These are phyloP conservation scores for Grosmannia clavigera DNA, from an alignment of 2,329 filamentous ascomycete species.

Conservation along the genomic window DNA sequence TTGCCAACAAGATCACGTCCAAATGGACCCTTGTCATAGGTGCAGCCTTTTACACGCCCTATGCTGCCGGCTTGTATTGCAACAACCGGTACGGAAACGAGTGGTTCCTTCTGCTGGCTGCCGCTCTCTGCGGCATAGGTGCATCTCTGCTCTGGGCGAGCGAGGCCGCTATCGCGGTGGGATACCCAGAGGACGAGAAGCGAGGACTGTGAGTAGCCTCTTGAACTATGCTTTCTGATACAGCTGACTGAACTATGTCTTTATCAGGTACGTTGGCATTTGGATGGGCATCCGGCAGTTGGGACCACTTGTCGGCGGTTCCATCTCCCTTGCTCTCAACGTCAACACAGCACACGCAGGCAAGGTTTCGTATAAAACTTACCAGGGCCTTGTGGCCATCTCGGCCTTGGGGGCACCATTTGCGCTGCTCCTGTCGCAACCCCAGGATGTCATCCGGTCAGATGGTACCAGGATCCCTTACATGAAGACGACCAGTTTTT, in stretches of 20 bases:
- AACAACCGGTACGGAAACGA: neutral
- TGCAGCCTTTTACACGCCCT: conserved; percentile 1
- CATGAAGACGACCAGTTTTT: neutral
- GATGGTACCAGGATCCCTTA: neutral
- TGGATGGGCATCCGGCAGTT: conserved; percentile 1
- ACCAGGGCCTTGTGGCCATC: neutral
- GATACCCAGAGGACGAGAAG: neutral
- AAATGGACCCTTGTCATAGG: neutral
- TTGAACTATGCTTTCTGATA: neutral
- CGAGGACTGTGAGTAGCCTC: neutral
- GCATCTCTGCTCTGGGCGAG: conserved; percentile 1
- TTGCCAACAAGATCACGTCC: neutral
- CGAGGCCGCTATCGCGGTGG: conserved; percentile 1
- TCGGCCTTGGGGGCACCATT: neutral
- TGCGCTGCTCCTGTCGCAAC: neutral
- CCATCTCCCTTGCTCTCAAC: neutral
- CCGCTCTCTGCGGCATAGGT: neutral
- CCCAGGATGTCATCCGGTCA: neutral
- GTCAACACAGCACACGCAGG: neutral
- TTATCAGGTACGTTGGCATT: neutral
- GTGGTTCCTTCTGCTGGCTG: conserved; percentile 1
- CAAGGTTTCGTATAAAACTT: neutral
- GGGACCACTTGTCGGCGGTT: neutral
- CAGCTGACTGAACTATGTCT: neutral
- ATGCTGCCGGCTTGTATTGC: conserved; percentile 2